phyloP scores from a whole-genome alignment of 1,139 yeast genomes.

The Scheffersomyces parashehatae region DNA sequence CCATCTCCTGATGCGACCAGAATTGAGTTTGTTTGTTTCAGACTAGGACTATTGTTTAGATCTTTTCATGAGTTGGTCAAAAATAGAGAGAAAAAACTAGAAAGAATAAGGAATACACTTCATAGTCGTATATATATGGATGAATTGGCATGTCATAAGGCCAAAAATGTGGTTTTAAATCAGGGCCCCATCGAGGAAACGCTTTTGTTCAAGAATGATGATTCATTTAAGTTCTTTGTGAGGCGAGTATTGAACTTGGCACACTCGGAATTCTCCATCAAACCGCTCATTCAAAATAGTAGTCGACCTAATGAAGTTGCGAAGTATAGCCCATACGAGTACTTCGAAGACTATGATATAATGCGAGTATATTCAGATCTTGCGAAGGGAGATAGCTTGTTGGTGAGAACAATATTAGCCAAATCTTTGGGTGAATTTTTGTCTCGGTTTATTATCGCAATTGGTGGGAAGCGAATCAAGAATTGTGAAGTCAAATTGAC shows the following conservation, averaged over 20 bases:
- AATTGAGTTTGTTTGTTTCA: not conserved
- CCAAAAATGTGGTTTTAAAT: not conserved
- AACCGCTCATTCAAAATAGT: not conserved
- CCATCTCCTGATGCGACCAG: not conserved
- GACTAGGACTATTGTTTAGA: conserved; percentile 1
- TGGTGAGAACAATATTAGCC: conserved; percentile 23
- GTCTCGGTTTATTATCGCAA: conserved; percentile 4
- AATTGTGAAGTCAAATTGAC: conserved; percentile 8
- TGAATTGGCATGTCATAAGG: conserved; percentile 4
- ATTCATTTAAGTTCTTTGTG: not conserved
- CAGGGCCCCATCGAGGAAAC: not conserved
- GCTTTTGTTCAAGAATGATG: not conserved
- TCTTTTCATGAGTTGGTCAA: conserved; percentile 16
- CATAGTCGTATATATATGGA: conserved; percentile 13
- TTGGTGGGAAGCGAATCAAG: conserved; percentile 2
- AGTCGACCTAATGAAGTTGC: not conserved
- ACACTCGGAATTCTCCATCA: not conserved
- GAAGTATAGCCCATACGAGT: conserved; percentile 2
- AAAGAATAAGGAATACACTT: conserved; percentile 9
- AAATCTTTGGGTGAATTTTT: conserved; percentile 21
- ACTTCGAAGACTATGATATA: conserved; percentile 29
- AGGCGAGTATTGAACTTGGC: not conserved
- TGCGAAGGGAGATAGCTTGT: conserved; percentile 23
- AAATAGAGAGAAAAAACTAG: conserved; percentile 12
- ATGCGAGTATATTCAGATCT: conserved; percentile 27